Evolutionary conservation across 2,329 filamentous ascomycete genomes (phyloP), one percentile per base, ranked within the genome.

Genomic region (Metarhizium sp.): DNA sequence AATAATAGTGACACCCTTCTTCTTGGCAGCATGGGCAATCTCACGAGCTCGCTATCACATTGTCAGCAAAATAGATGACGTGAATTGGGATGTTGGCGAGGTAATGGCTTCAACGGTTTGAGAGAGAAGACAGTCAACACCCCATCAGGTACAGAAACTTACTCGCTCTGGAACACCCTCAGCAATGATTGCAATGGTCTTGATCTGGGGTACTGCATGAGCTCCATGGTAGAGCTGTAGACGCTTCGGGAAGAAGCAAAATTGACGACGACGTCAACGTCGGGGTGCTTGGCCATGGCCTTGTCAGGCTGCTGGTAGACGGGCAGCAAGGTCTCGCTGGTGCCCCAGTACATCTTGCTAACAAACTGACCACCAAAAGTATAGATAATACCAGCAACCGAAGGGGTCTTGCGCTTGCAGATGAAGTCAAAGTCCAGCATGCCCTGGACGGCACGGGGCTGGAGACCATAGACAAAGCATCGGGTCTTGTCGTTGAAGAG

Each of bases 331-430:
- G 94, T 99, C 82, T 99, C 94, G 79, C 91, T 96, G 71, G 94
- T 99, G 70, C 94, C 94, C 94, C 94, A 99, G 88, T 99, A 99
- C 94, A 99, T 97, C 87, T 99, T 99, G 86, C 91, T 96, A 73
- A 99, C 94, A 85, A 99, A 99, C 78, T 99, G 94, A 65, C 94
- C 94, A 73, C 94, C 94, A 71, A 99, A 99, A 67, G 94, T 96
- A 82, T 99, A 99, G 82, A 99, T 97, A 78, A 99, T 97, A 72
- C 92, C 94, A 63, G 94, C 94, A 57, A 99, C 94, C 57, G 94
- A 99, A 62, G 94, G 94, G 58, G 89, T 95, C 72, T 86, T 83
- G 69, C 94, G 90, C 86, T 97, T 97, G 91, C 94, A 99, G 79
- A 99, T 99, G 84, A 97, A 99, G 82, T 99, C 94, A 75, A 99